Base-by-base conservation (phyloP, 208 protist species). In the Trypanosoma rangeli region DNA sequence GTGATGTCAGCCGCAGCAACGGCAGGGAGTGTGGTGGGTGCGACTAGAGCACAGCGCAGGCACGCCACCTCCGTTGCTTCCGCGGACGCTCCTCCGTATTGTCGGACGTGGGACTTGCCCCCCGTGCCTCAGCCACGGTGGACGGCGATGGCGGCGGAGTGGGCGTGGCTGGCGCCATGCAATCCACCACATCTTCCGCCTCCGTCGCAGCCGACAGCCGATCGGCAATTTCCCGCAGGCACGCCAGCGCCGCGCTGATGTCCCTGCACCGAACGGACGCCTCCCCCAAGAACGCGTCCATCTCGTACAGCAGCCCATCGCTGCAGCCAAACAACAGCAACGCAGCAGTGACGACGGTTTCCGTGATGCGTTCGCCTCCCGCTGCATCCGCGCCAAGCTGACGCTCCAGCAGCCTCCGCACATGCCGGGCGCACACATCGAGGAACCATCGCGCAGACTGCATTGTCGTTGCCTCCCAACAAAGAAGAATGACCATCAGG, bases 401-500 rank as follows among this genome's bases (percentile, higher is more conserved):
- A 44, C 62, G 62, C 42, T 1, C 33, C n/a, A 76, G 35, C 10
- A 76, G 42, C 4, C 22, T 18, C 39, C 58, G 18, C 9, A 70
- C 57, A 31, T 70, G 52, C 24, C 9, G 48, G 7, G 44, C 15
- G 35, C 60, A 76, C n/a, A 29, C 55, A 18, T 15, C 31, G 39
- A 76, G 70, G 50, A 70, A 68, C 71, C 71, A 76, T 5, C 39
- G 53, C 13, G 54, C 31, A 5, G 42, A 55, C 7, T 28, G 37
- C 44, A 37, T 10, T 12, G 49, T 10, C 4, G 57, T 31, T 7
- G 71, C 61, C 22, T 49, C 42, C 63, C 71, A 70, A n/a, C 54
- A 76, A n/a, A 76, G 71, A 12, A 76, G 20, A 29, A 63, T 33
- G n/a, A 70, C 35, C 64, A 70, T 61, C 18, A 70, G 7, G 48